Percentiles rank a stretch among this genome's conserved stretches.
Evolutionary conservation across 2,329 filamentous ascomycete species (phyloP).

Genomic region (Colletotrichum chlorophyti): DNA sequence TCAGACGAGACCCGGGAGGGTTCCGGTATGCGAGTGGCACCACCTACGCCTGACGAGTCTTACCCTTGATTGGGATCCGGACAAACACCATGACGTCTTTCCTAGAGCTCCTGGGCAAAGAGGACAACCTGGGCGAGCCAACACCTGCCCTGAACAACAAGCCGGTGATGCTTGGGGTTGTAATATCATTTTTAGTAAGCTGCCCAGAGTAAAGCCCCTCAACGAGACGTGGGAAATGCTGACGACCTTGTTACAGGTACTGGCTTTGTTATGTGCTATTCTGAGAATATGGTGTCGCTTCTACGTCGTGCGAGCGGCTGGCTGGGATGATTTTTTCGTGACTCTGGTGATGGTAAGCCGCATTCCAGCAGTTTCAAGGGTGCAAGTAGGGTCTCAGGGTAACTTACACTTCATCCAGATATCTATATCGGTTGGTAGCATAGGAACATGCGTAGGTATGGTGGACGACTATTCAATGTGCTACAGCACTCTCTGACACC

Average conservation of each 20-base stretch:
- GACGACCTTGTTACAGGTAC: background rate
- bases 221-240: too few relatives aligned
- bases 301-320: slow-evolving; percentile 16
- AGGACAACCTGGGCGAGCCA: slow-evolving; percentile 27
- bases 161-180: slow-evolving; percentile 21
- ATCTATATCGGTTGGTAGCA: slow-evolving; percentile 6
- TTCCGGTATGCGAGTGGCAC: slow-evolving; percentile 11
- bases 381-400: too few relatives aligned
- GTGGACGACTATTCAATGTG: background rate
- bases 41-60: background rate
- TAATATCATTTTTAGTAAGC: slow-evolving; percentile 28
- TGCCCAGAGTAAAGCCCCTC: background rate
- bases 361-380: too few relatives aligned
- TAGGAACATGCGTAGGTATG: slow-evolving; percentile 6
- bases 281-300: slow-evolving; percentile 25
- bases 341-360: slow-evolving; percentile 26
- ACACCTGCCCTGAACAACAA: slow-evolving; percentile 23
- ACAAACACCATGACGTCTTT: slow-evolving; percentile 20
- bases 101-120: slow-evolving; percentile 21
- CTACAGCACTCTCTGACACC: background rate
- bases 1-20: background rate
- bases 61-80: background rate
- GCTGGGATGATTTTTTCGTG: slow-evolving; percentile 31
- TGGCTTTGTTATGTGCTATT: slow-evolving; percentile 17
- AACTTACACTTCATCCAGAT: background rate